Base-by-base conservation (phyloP, 805 yeast species). In the Wickerhamomyces subpelliculosus region DNA sequence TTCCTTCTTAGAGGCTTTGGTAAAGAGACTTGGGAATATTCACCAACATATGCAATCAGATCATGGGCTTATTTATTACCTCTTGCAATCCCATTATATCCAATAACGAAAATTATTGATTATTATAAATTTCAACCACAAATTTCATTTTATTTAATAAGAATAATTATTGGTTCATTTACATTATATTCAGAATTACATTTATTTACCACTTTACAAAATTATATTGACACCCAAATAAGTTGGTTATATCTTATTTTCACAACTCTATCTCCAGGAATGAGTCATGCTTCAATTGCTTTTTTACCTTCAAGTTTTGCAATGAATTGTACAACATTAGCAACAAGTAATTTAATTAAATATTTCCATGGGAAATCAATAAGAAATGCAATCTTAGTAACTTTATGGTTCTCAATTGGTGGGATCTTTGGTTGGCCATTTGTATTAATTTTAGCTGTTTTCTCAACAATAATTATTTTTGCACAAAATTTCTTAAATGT, bases 11-110 rank as follows among this genome's bases (percentile, higher is more conserved):
- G 95, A 46, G 83, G 82, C 3, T 86, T 87, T 57, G 97, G 97
- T 2, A 84, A 88, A 49, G 88, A 88, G 58, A 89, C 97, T 0
- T 89, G 97, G 97, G 97, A 89, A 55, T 90, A 89, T 57, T 85
- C 96, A 0, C 96, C 97, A 0, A 83, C 72, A 38, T 86, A 75
- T 52, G 86, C 95, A 14, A 85, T 89, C 38, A 64, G 97, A 46
- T 85, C 96, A 2, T 90, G 93, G 78, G 71, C 84, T 2, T 88
- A 83, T 49, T 62, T 89, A 21, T 43, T 78, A 7, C 84, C 72
- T 1, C 59, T 56, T 34, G 42, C 54, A 10, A 17, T 56, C 3
- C 28, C 57, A 9, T 27, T 57, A 46, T n/a, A 24, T 43, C 47
- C 58, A 42, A 12, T 52, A 33, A 31, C 41, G 33, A 18, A 32